Evolutionary conservation across 2,329 filamentous ascomycete species (phyloP).

Genomic region (Claviceps sorghi): DNA sequence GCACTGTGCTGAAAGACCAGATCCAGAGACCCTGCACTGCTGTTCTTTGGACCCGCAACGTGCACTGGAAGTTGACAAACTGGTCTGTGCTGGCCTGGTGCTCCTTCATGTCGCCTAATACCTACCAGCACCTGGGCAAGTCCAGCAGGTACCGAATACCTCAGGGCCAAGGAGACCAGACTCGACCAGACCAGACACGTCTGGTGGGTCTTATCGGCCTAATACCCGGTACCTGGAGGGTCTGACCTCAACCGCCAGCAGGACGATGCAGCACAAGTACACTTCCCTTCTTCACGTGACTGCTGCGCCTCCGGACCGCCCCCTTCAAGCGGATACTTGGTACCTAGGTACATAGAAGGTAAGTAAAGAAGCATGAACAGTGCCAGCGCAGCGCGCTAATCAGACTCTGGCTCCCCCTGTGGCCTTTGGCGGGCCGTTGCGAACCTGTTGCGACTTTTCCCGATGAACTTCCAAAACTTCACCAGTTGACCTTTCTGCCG

Average conservation of each 20-base stretch:
- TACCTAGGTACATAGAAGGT: too few species aligned
- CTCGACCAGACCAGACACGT: too few species aligned
- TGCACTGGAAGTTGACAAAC: background rate
- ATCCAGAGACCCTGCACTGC: background rate
- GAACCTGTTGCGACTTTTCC: constrained; percentile 28
- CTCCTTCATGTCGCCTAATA: too few species aligned
- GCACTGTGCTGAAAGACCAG: background rate
- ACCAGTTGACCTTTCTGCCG: constrained; percentile 18
- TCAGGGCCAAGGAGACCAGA: too few species aligned
- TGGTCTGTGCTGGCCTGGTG: too few species aligned
- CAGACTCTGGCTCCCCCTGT: background rate
- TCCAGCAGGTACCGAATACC: too few species aligned
- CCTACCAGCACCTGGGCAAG: background rate
- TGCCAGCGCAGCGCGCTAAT: too few species aligned
- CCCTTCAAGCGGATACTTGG: background rate
- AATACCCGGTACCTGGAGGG: background rate
- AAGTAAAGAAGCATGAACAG: too few species aligned
- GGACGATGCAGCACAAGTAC: background rate
- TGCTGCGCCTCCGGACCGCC: background rate
- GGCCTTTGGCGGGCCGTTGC: constrained; percentile 5
- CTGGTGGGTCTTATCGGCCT: background rate
- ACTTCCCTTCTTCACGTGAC: background rate
- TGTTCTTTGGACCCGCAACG: background rate
- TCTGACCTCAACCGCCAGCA: background rate
- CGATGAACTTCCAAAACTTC: constrained; percentile 28